A percentile compares a stretch with the other conserved stretches of the same genome.
These are phyloP conservation scores for Pestalotiopsis sp. DNA, from an alignment of 2,329 filamentous ascomycete species.

Conservation along the genomic window DNA sequence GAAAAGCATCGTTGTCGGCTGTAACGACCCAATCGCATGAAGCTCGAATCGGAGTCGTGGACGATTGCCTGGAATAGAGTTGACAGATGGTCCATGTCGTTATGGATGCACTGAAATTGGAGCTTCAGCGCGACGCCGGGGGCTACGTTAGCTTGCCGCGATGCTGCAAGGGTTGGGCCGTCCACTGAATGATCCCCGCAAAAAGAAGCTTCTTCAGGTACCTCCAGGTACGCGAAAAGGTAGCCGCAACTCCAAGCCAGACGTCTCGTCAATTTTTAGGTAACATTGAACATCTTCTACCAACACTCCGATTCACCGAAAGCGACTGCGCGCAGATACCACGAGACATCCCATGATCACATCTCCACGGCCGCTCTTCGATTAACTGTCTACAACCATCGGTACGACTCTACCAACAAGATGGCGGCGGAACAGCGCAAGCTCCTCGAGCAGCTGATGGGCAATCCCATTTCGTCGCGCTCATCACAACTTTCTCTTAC, in stretches of 20 bases:
- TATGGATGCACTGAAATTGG: constrained; percentile 1
- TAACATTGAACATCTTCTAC: not conserved
- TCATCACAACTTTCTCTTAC: constrained; percentile 83
- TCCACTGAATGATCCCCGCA: constrained; percentile 14
- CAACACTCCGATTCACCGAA: too few species aligned
- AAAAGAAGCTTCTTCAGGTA: constrained; percentile 7
- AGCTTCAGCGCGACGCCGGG: not conserved
- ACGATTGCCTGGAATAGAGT: not conserved
- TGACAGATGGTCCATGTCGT: constrained; percentile 1
- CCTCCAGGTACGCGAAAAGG: not conserved
- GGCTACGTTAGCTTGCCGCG: constrained; percentile 1
- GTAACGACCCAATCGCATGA: constrained; percentile 28
- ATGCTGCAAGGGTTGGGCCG: not conserved
- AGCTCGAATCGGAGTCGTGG: not conserved
- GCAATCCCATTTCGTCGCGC: constrained; percentile 72
- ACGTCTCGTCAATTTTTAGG: not conserved
- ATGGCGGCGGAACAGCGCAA: constrained; percentile 99
- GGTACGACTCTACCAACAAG: constrained; percentile 19
- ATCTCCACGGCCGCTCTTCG: not conserved
- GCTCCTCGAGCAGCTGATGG: constrained; percentile 96
- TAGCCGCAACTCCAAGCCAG: not conserved
- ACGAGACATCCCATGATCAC: not conserved
- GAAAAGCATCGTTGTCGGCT: constrained; percentile 34
- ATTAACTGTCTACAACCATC: not conserved
- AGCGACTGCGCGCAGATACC: too few species aligned